Evolutionary conservation across 2,329 filamentous ascomycete species (phyloP), one percentile per base, ranked within the genome.

Genomic region (Penicillium sp.): DNA sequence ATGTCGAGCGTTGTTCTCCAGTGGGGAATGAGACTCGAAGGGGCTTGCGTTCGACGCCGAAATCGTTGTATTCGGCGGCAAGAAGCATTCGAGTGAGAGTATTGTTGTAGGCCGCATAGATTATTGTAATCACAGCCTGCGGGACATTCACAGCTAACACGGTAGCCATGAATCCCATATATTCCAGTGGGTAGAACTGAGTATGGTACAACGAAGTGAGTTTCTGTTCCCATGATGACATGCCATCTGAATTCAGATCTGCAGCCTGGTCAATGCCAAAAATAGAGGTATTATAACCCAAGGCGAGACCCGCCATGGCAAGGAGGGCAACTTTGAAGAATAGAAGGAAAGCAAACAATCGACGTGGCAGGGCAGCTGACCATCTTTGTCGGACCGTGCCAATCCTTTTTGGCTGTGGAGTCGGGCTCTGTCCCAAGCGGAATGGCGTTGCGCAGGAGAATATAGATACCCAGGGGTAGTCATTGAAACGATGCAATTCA

Each of bases 1-100:
- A 79, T 4, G 70, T 76, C 0, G 73, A 73, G 6, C 76, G 68
- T 60, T 81, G 77, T 5, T 71, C 65, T 9, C 73, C 75, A 3
- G 58, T 53, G 0, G 75, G 77, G 49, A 71, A 66, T 0, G 74
- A 76, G 0, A 80, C 78, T 1, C 77, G 72, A 6, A 81, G 63
- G 0, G 75, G 55, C 49, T 78, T 79, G 6, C 74, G 65, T 7
- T 66, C 44, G 0, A 58, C 35, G 3, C 71, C 71, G 64, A 77
- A 78, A 0, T 65, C 63, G 44, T 70, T 76, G 69, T 77, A 84
- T 31, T 33, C 49, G 23, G 29, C 29, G 10, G 29, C 29, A 31
- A 31, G 29, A 7, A 31, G 29, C 29, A 31, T 31, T 31, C 29
- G 29, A 31, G 49, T 51, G 19, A 51, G 38, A 31, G n/a, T 41